Evolutionary conservation across 2,329 filamentous ascomycete genomes (phyloP).

Genomic region (Aspergillus novofumigatus): DNA sequence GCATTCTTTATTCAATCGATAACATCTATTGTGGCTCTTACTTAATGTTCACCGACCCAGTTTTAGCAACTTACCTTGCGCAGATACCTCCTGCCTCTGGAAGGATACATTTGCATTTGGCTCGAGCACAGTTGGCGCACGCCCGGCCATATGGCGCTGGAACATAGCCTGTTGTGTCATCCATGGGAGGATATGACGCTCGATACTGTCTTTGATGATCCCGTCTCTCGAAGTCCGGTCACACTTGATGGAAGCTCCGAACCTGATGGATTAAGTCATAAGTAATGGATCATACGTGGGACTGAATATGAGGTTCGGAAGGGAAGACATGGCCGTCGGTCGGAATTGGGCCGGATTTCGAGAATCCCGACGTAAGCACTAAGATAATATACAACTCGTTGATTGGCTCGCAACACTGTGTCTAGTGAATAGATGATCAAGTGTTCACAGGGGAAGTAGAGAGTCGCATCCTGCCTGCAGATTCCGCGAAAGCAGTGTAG

Average conservation of each 20-base stretch:
- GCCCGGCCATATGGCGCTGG: constrained; percentile 32
- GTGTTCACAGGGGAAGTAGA: too few relatives aligned
- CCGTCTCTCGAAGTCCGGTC: too few relatives aligned
- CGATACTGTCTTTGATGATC: too few relatives aligned
- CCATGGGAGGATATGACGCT: neutral
- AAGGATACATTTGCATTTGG: constrained; percentile 43
- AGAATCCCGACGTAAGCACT: neutral
- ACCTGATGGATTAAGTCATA: neutral
- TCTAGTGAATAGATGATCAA: too few relatives aligned
- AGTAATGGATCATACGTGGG: neutral
- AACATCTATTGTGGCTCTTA: constrained; percentile 25
- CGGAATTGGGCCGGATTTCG: neutral
- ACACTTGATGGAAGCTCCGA: neutral
- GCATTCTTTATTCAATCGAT: constrained; percentile 38
- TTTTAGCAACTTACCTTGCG: constrained; percentile 8
- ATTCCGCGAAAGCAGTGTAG: too few relatives aligned
- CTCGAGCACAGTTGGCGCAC: constrained; percentile 38
- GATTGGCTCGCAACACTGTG: too few relatives aligned
- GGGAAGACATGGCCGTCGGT: neutral
- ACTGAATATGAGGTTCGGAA: neutral
- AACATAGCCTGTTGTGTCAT: neutral
- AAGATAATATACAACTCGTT: too few relatives aligned
- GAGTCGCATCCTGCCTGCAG: too few relatives aligned
- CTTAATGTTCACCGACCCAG: neutral
- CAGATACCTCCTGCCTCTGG: constrained; percentile 16